Evolutionary conservation across 208 protist genomes (phyloP), one percentile per base, ranked within the genome.

Genomic region (Balamuthia mandrillaris): DNA sequence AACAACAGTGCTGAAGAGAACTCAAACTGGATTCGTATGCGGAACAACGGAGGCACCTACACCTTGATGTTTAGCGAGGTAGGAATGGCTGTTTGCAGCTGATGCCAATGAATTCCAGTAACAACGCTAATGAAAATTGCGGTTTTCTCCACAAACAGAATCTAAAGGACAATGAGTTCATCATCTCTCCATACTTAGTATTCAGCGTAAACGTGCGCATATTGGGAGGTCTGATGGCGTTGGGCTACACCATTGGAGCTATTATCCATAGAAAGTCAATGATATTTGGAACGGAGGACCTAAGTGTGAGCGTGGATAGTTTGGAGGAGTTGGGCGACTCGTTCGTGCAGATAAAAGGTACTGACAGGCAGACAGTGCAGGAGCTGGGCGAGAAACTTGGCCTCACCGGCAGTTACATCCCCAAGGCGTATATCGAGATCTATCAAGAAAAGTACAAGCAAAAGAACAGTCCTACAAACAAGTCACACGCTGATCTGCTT

Each of bases 21-120:
- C 3, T 33, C 56, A 39, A 84, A 89, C 37, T 89, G 87, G 87
- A 89, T 89, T 29, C 83, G 87, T 66, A 82, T 89, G 1, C 51
- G 87, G 24, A 83, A 89, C 49, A 44, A 41, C 29, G 87, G 86
- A 31, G 75, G 84, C 37, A 85, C 72, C 51, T 89, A 88, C 75
- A 87, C 63, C 29, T 60, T 89, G 7, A 68, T 82, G 72, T 89
- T 89, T 52, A 77, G 56, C 31, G 87, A 89, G n/a, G 63, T n/a
- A n/a, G n/a, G n/a, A n/a, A n/a, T n/a, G n/a, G 74, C 51, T n/a
- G n/a, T n/a, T n/a, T n/a, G n/a, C n/a, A n/a, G n/a, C n/a, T n/a
- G n/a, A n/a, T n/a, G n/a, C n/a, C n/a, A n/a, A n/a, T n/a, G n/a
- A n/a, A n/a, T n/a, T n/a, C n/a, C n/a, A n/a, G n/a, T n/a, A n/a